Evolutionary conservation across 345 rosid species (phyloP), one percentile per base, ranked within the genome.

Genomic region (Atalantia buxifolia): DNA sequence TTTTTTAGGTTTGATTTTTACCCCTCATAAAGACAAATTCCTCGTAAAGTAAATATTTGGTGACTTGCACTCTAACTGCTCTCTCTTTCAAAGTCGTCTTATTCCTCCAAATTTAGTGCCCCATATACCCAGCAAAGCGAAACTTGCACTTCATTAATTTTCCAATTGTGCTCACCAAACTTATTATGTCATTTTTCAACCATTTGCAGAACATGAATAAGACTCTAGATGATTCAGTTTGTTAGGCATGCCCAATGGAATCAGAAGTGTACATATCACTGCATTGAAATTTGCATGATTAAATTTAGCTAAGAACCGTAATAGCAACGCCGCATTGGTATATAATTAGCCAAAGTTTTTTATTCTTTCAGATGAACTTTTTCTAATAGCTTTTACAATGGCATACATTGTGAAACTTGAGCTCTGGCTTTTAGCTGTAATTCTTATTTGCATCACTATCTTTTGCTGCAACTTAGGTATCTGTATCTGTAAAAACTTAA

Each of bases 51-150:
- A 25, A 28, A 28, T 82, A 81, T 91, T 91, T 84, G 98, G 90
- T 91, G 90, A 78, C 89, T 87, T 87, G 83, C 87, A 77, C 80
- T 72, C 86, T 89, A 91, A 82, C 98, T 83, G 87, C 92, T 83
- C 81, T 82, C 80, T 83, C 83, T 60, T 57, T 76, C 59, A 33
- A 27, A 63, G 60, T 78, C 82, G 5, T 45, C 60, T 14, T 14
- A 33, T 74, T 68, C 64, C 72, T 66, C 83, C 81, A 83, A 77
- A 81, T 35, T 63, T 48, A 60, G 36, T 24, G 56, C 25, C 75
- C 76, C 62, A 72, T 24, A 76, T 18, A 22, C 18, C 61, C n/a
- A 27, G n/a, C 50, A 68, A 68, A 71, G 57, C 67, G 28, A 13
- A 66, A 66, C 18, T 35, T 8, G 35, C 8, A 61, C 45, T 3